Conservation (phyloP, 2,329 filamentous ascomycete species). For the Xylariaceae sp. region DNA sequence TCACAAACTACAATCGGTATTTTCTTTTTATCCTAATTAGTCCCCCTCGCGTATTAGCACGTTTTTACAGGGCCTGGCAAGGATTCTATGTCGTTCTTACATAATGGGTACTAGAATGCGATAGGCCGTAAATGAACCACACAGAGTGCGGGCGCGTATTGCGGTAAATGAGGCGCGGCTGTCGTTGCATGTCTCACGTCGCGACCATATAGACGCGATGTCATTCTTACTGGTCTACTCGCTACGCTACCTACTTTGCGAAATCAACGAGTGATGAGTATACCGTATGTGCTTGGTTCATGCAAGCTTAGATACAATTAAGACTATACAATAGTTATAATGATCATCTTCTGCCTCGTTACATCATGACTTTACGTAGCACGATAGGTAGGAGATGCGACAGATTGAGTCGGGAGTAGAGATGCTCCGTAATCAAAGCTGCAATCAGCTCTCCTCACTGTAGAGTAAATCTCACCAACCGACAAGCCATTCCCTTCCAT, state of each 20-base stretch:
- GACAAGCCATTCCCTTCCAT: not conserved
- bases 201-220: no score
- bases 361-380: no score
- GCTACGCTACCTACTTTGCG: no score
- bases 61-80: not conserved
- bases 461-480: slow-evolving; percentile 3
- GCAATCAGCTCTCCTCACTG: slow-evolving; percentile 7
- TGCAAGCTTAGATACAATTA: no score
- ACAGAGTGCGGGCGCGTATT: not conserved
- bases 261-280: no score
- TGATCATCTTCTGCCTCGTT: no score
- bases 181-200: not conserved
- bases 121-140: not conserved
- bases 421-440: not conserved
- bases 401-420: not conserved
- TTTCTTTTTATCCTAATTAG: slow-evolving; percentile 8
- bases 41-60: not conserved
- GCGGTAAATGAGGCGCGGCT: not conserved
- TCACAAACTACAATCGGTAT: no score
- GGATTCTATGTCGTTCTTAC: no score
- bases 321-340: no score
- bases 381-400: not conserved
- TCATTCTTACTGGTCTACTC: not conserved
- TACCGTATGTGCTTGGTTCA: no score
- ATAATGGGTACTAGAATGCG: no score